These are phyloP conservation scores for Dimargaris verticillata DNA, from an alignment of 192 early-diverging fungal species.

Conservation along the genomic window DNA sequence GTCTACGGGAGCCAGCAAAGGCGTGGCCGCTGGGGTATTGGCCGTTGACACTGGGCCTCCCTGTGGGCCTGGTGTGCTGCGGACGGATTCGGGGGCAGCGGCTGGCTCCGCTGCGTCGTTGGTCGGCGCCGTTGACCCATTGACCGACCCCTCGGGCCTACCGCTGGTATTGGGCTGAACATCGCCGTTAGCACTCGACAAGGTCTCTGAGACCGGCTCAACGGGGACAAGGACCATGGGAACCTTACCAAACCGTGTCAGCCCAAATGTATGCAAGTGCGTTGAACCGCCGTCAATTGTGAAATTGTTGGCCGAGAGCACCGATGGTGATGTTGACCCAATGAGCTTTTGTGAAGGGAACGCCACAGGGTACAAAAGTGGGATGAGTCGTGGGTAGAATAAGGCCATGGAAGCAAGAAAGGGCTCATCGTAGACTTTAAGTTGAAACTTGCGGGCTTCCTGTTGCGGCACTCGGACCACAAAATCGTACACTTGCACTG, in stretches of 20 bases:
- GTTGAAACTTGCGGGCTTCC: slow-evolving; percentile 48
- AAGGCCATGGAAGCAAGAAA: slow-evolving; percentile 57
- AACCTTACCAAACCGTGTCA: slow-evolving; percentile 10
- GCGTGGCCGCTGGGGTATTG: slow-evolving; percentile 1
- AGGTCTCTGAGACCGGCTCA: neutral
- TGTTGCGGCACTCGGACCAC: slow-evolving; percentile 59
- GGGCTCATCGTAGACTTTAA: slow-evolving; percentile 79
- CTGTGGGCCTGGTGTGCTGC: neutral
- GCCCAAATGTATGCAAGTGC: neutral
- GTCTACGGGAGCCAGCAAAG: neutral
- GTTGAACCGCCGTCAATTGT: neutral
- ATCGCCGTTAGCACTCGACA: neutral
- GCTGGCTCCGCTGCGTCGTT: neutral
- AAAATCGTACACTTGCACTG: slow-evolving; percentile 64
- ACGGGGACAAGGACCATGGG: slow-evolving; percentile 1
- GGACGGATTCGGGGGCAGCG: neutral
- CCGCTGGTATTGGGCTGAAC: neutral
- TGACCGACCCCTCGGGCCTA: too few relatives aligned
- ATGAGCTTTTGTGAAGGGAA: neutral
- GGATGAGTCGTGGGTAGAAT: slow-evolving; percentile 27
- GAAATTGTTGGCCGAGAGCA: slow-evolving; percentile 2
- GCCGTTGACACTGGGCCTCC: neutral
- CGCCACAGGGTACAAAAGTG: neutral
- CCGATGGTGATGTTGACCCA: neutral
- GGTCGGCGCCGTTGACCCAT: neutral